These are phyloP conservation scores for Verruconis gallopava DNA, from an alignment of 2,329 filamentous ascomycete species.

Conservation along the genomic window DNA sequence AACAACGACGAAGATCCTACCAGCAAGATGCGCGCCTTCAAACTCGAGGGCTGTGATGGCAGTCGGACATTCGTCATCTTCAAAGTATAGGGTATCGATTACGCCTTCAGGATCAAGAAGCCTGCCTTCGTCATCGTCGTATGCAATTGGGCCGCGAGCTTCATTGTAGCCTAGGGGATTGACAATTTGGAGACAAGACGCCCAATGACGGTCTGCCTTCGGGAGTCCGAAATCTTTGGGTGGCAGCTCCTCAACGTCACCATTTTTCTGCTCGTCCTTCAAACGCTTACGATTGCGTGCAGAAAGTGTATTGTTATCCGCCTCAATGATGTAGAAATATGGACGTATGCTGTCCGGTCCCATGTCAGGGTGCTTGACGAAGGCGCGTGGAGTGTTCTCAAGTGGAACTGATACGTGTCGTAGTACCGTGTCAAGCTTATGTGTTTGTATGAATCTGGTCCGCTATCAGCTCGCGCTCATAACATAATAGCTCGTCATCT, in stretches of 20 bases:
- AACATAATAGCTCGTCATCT: slow-evolving; percentile 10
- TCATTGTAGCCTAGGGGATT: slow-evolving; percentile 56
- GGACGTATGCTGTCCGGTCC: too few species aligned
- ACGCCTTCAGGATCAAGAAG: slow-evolving; percentile 43
- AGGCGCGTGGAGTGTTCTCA: slow-evolving; percentile 77
- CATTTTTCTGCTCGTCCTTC: slow-evolving; percentile 60
- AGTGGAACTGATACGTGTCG: slow-evolving; percentile 78
- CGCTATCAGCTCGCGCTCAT: slow-evolving; percentile 10
- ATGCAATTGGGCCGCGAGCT: not conserved
- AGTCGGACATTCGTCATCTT: slow-evolving; percentile 83
- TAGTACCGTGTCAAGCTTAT: slow-evolving; percentile 73
- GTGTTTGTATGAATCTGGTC: slow-evolving; percentile 72
- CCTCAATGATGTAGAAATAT: slow-evolving; percentile 86
- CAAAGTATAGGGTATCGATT: slow-evolving; percentile 65
- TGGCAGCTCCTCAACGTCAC: slow-evolving; percentile 50
- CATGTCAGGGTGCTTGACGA: slow-evolving; percentile 76
- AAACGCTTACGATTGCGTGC: slow-evolving; percentile 65
- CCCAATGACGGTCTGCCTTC: slow-evolving; percentile 73
- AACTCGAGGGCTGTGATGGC: slow-evolving; percentile 78
- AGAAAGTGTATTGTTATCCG: slow-evolving; percentile 83
- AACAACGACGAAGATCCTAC: slow-evolving; percentile 83
- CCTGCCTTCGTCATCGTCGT: not conserved
- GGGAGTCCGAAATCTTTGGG: slow-evolving; percentile 84
- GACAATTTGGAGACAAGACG: slow-evolving; percentile 85
- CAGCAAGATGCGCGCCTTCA: slow-evolving; percentile 72